A percentile compares a stretch with the other conserved stretches of the same genome.
Evolutionary conservation across 148 eudicot genomes (phyloP).

Genomic region (Fagopyrum esculentum): DNA sequence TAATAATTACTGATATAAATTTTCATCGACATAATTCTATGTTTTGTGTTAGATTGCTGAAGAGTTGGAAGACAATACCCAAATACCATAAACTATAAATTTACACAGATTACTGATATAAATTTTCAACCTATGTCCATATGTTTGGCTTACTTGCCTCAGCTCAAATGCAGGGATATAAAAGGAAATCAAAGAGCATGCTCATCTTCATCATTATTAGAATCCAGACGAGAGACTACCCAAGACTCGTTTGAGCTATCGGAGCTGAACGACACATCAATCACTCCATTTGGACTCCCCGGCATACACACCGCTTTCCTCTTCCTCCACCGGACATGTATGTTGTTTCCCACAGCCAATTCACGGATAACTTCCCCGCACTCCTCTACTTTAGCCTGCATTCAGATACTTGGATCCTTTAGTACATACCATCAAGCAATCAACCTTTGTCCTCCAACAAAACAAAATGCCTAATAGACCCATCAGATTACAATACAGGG

Average conservation of each 20-base stretch:
- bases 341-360: slow-evolving; percentile 19
- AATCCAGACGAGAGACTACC: slow-evolving; percentile 18
- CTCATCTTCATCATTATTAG: slow-evolving; percentile 19
- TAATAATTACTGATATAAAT: too few species aligned
- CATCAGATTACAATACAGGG: too few species aligned
- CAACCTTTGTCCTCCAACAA: not conserved
- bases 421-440: not conserved
- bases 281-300: slow-evolving; percentile 42
- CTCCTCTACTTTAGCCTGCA: slow-evolving; percentile 44
- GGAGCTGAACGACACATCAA: slow-evolving; percentile 36
- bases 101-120: not conserved
- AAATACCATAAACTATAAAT: not conserved
- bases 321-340: not conserved
- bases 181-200: slow-evolving; percentile 21
- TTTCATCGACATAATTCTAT: not conserved
- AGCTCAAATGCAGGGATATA: slow-evolving; percentile 32
- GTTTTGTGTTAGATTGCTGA: not conserved
- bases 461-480: too few species aligned
- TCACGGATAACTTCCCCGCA: slow-evolving; percentile 31
- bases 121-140: slow-evolving; percentile 8
- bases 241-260: slow-evolving; percentile 53
- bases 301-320: slow-evolving; percentile 16
- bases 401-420: not conserved
- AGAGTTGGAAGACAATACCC: not conserved
- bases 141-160: slow-evolving; percentile 14